Conservation (phyloP, 768 basidiomycete genomes). For the Filobasidium floriforme region DNA sequence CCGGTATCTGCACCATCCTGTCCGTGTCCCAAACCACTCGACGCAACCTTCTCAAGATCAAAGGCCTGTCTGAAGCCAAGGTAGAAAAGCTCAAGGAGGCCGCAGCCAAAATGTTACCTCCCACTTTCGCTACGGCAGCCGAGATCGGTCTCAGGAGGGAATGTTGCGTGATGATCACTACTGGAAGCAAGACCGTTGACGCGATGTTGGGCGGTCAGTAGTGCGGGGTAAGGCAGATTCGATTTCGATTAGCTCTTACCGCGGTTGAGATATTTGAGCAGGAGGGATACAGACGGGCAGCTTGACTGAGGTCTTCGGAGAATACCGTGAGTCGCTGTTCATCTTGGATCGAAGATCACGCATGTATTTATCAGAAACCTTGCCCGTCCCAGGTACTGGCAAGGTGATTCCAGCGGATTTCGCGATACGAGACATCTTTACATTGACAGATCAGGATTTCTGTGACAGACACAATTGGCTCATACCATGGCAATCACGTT, state of each 20-base stretch:
- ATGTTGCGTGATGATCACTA: constrained; percentile 70
- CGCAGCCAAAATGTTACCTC: constrained; percentile 54
- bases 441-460: too few species aligned
- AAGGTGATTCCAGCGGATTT: constrained; percentile 31
- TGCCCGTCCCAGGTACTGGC: constrained; percentile 53
- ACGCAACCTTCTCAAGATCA: constrained; percentile 84
- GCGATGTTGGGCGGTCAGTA: constrained; percentile 69
- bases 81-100: constrained; percentile 89
- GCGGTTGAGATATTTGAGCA: constrained; percentile 38
- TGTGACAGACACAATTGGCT: neutral
- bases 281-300: constrained; percentile 88
- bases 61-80: constrained; percentile 55
- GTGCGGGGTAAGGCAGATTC: neutral
- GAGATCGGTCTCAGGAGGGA: constrained; percentile 65
- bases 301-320: constrained; percentile 93
- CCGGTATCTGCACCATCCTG: constrained; percentile 34
- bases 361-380: neutral
- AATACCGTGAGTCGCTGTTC: constrained; percentile 56
- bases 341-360: neutral
- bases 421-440: too few species aligned
- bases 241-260: neutral
- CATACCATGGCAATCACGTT: constrained; percentile 2
- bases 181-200: constrained; percentile 87
- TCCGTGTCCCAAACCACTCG: constrained; percentile 80
- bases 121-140: constrained; percentile 82